Percentiles rank a stretch among this genome's conserved stretches.
Evolutionary conservation across 192 early-diverging fungal genomes (phyloP).

Genomic region (Rhizophagus prolifer): DNA sequence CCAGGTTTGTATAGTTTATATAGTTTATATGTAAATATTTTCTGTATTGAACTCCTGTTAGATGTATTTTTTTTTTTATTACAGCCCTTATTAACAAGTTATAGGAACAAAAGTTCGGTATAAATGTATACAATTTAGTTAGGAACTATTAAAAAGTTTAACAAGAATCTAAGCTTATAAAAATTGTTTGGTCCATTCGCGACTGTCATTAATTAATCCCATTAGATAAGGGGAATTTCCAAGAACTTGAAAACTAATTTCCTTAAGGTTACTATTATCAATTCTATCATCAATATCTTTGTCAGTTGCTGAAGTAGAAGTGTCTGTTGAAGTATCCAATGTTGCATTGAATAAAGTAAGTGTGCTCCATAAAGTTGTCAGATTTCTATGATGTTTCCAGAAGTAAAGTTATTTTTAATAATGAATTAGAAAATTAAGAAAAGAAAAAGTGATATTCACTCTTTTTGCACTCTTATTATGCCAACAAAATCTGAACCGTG

Average conservation of each 20-base stretch:
- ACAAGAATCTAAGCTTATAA: not conserved
- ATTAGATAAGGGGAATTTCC: slow-evolving; percentile 15
- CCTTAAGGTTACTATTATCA: not conserved
- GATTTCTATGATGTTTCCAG: not conserved
- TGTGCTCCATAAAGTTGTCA: slow-evolving; percentile 25
- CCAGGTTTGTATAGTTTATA: too few species aligned
- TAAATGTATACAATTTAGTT: too few species aligned
- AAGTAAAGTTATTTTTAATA: not conserved
- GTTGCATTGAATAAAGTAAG: slow-evolving; percentile 19
- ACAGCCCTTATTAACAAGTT: too few species aligned
- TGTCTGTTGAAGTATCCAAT: not conserved
- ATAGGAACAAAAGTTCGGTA: too few species aligned
- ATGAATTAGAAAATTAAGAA: not conserved
- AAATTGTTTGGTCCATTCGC: slow-evolving; percentile 9
- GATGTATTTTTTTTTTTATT: too few species aligned
- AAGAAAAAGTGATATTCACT: not conserved
- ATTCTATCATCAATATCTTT: not conserved
- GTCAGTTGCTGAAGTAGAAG: not conserved
- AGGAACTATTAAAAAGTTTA: not conserved
- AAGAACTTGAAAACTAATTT: slow-evolving; percentile 10
- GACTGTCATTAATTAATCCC: slow-evolving; percentile 15
- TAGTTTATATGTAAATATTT: too few species aligned
- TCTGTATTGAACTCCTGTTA: too few species aligned
- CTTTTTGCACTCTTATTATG: slow-evolving; percentile 2
- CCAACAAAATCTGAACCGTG: not conserved